Percentiles rank a stretch among this genome's conserved stretches.
These are phyloP conservation scores for Wakefieldia striispora DNA, from an alignment of 768 basidiomycete genomes.

Conservation along the genomic window DNA sequence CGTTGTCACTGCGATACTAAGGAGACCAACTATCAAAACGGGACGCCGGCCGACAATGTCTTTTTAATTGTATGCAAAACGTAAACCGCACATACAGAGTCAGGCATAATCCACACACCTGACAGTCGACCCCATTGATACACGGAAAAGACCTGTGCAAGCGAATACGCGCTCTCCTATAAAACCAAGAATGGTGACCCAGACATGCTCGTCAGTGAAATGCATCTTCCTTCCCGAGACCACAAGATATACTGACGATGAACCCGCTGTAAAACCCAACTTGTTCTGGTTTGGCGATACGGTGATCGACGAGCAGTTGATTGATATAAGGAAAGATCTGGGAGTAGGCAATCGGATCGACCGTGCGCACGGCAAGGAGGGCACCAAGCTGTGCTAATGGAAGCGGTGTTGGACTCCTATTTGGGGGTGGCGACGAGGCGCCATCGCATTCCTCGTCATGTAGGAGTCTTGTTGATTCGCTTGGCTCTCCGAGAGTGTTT, in stretches of 20 bases:
- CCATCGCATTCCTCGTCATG: conserved; percentile 7
- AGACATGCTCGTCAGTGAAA: no score
- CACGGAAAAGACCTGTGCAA: conserved; percentile 35
- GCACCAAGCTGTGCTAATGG: conserved; percentile 45
- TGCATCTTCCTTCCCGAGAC: background rate
- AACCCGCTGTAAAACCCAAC: conserved; percentile 68
- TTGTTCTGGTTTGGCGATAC: conserved; percentile 51
- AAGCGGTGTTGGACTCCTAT: conserved; percentile 22
- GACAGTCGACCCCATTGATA: conserved; percentile 62
- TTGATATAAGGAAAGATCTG: conserved; percentile 69
- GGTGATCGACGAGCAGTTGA: conserved; percentile 53
- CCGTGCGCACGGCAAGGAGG: conserved; percentile 44
- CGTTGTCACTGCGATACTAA: conserved; percentile 2
- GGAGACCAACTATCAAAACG: conserved; percentile 36
- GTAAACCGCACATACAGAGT: background rate
- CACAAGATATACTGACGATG: conserved; percentile 39
- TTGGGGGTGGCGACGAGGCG: background rate
- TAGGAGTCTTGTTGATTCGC: conserved; percentile 18
- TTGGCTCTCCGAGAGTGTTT: background rate
- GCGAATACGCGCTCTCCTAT: conserved; percentile 58
- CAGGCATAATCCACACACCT: conserved; percentile 26
- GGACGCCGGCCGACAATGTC: conserved; percentile 62
- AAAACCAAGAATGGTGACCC: no score
- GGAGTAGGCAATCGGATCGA: conserved; percentile 58
- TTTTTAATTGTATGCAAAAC: conserved; percentile 12